Percentiles rank a stretch among this genome's conserved stretches.
Evolutionary conservation across 1,284 basidiomycete species (phyloP).

Genomic region (Boletus smithii): DNA sequence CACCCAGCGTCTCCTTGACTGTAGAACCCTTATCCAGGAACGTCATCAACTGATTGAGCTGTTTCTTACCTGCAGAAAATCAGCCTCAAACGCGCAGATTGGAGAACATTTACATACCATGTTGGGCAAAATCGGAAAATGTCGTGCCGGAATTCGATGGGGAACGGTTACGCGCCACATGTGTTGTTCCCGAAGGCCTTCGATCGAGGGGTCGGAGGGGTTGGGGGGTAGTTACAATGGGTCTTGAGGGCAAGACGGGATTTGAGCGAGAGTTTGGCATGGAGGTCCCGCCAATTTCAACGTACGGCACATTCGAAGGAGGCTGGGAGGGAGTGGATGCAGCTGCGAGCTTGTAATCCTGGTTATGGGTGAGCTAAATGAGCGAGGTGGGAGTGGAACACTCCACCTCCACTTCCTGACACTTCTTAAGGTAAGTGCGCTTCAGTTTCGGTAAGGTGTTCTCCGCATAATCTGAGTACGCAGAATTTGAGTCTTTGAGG

Average conservation of each 20-base stretch:
- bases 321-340: conserved; percentile 35
- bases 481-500: conserved; percentile 66
- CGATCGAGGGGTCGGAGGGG: conserved; percentile 69
- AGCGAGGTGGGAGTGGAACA: conserved; percentile 1
- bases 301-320: conserved; percentile 13
- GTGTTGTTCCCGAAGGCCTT: conserved; percentile 61
- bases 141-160: conserved; percentile 66
- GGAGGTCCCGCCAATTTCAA: conserved; percentile 19
- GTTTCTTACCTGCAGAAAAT: conserved; percentile 59
- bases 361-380: conserved; percentile 10
- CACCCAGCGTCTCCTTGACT: conserved; percentile 54
- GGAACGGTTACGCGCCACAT: conserved; percentile 58
- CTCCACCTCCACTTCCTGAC: conserved; percentile 75
- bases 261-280: conserved; percentile 36
- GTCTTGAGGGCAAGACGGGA: conserved; percentile 34
- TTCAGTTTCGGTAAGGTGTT: conserved; percentile 74
- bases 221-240: conserved; percentile 61
- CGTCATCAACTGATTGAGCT: conserved; percentile 72
- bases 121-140: conserved; percentile 74
- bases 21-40: conserved; percentile 69
- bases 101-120: conserved; percentile 44
- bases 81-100: conserved; percentile 2
- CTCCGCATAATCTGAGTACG: conserved; percentile 79
- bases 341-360: conserved; percentile 63
- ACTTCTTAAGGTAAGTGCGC: conserved; percentile 74